These are phyloP conservation scores for Juncus effusus DNA, from an alignment of 176 grass and related monocot species.

Conservation along the genomic window DNA sequence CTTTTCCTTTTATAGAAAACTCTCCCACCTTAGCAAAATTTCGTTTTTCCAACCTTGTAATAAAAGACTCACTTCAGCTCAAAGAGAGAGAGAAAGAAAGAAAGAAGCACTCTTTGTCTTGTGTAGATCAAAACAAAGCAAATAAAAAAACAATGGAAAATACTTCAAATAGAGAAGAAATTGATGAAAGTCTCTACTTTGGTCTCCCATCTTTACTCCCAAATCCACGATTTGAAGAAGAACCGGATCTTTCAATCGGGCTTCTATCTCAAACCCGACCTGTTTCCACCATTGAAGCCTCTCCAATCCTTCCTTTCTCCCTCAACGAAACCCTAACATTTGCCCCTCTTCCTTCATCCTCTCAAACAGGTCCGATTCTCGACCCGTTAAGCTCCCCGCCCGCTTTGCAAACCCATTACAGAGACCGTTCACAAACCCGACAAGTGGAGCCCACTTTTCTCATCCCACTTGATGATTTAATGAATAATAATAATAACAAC, in stretches of 20 bases:
- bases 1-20: too few relatives aligned
- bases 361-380: neutral
- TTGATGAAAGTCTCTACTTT: conserved; percentile 68
- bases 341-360: conserved; percentile 4
- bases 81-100: too few relatives aligned
- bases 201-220: conserved; percentile 45
- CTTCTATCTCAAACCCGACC: neutral
- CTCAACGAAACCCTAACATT: conserved; percentile 6
- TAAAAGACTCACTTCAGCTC: too few relatives aligned
- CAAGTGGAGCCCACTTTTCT: neutral
- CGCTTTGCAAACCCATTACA: neutral
- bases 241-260: conserved; percentile 20
- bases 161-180: neutral
- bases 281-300: conserved; percentile 1
- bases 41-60: neutral
- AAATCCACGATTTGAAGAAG: conserved; percentile 21
- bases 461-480: conserved; percentile 6
- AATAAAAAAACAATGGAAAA: conserved; percentile 14
- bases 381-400: neutral
- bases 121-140: neutral
- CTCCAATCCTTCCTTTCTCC: neutral
- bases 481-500: neutral
- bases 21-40: neutral
- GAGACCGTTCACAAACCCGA: neutral
- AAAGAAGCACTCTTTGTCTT: neutral